Conservation (phyloP, 2,329 filamentous ascomycete species). For the Aspergillus latus region DNA sequence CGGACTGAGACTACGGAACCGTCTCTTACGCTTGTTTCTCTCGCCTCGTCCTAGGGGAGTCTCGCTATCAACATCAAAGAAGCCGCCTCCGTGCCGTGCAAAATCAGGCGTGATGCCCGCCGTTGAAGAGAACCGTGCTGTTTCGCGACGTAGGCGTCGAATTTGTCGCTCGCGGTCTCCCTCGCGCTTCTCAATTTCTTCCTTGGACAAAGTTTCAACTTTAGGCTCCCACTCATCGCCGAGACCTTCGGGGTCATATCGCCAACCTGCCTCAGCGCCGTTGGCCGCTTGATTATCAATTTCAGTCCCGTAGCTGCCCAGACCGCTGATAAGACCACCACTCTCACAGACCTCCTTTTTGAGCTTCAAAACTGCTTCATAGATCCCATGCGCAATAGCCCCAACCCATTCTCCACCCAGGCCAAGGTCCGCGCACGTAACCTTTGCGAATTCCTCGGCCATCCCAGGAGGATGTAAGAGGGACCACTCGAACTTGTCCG, state of each 20-base stretch:
- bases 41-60: constrained; percentile 90
- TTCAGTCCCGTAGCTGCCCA: constrained; percentile 65
- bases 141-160: constrained; percentile 81
- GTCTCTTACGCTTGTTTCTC: constrained; percentile 89
- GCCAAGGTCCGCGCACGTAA: constrained; percentile 89
- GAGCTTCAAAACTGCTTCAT: constrained; percentile 84
- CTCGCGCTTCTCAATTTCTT: constrained; percentile 96
- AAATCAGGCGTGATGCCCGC: constrained; percentile 76
- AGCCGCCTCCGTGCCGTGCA: constrained; percentile 59
- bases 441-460: constrained; percentile 86
- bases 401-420: constrained; percentile 90
- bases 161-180: constrained; percentile 91
- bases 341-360: constrained; percentile 98
- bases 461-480: constrained; percentile 87
- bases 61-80: constrained; percentile 62
- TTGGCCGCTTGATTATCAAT: constrained; percentile 88
- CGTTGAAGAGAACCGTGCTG: constrained; percentile 85
- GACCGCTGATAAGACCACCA: constrained; percentile 76
- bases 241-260: constrained; percentile 89
- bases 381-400: constrained; percentile 92
- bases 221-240: constrained; percentile 82
- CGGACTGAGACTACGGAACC: constrained; percentile 86
- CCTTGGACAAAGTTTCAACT: constrained; percentile 78
- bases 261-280: constrained; percentile 83
- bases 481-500: constrained; percentile 98